Conservation (phyloP, 2,329 filamentous ascomycete genomes). For the Hypoxylon rubiginosum region DNA sequence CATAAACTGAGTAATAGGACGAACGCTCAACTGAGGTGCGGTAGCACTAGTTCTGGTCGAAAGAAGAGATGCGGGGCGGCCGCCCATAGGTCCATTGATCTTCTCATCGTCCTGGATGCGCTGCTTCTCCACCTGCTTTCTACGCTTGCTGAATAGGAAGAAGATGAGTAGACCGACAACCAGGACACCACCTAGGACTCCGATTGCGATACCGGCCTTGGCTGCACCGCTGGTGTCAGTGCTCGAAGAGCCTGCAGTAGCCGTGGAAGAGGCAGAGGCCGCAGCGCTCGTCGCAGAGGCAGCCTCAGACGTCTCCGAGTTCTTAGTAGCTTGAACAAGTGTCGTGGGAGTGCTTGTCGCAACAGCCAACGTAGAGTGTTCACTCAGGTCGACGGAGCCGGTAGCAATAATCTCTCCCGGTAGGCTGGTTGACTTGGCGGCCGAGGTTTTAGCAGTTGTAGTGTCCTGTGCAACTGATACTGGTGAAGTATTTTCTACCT, state of each 20-base stretch:
- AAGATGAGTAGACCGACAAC: slow-evolving; percentile 76
- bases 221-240: slow-evolving; percentile 53
- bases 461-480: slow-evolving; percentile 14
- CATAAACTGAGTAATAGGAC: slow-evolving; percentile 86
- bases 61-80: slow-evolving; percentile 51
- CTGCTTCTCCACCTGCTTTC: slow-evolving; percentile 73
- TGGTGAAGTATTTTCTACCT: slow-evolving; percentile 15
- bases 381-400: slow-evolving; percentile 48
- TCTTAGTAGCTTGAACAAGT: slow-evolving; percentile 46
- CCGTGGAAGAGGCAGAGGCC: slow-evolving; percentile 39
- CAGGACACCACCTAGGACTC: slow-evolving; percentile 78
- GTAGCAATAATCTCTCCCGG: slow-evolving; percentile 44
- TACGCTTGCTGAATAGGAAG: slow-evolving; percentile 77
- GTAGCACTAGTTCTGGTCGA: slow-evolving; percentile 63
- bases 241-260: slow-evolving; percentile 43
- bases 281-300: slow-evolving; percentile 41
- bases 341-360: slow-evolving; percentile 49
- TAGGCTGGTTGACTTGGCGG: slow-evolving; percentile 35
- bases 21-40: slow-evolving; percentile 86
- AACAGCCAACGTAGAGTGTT: slow-evolving; percentile 48
- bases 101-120: slow-evolving; percentile 75
- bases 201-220: slow-evolving; percentile 89
- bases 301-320: slow-evolving; percentile 37
- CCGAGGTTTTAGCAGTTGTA: slow-evolving; percentile 13
- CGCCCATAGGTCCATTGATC: slow-evolving; percentile 54